Base-by-base conservation (phyloP, 768 basidiomycete species). In the Wakefieldia striispora region DNA sequence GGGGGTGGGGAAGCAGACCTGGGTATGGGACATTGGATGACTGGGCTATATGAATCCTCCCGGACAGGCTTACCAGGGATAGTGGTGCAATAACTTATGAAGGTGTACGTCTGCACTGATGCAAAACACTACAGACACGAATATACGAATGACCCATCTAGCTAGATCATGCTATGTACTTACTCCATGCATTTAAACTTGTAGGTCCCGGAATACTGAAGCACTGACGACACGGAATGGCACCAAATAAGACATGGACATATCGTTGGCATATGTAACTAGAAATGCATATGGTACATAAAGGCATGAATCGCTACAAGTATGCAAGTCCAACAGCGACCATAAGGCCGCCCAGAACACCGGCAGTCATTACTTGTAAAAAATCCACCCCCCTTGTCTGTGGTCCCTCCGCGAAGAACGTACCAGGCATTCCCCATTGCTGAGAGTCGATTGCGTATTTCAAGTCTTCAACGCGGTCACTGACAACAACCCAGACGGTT, bases 1-100 rank as follows among this genome's bases (percentile, higher is more conserved):
- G 80, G 57, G 72, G 67, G 35, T 81, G 77, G 78, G 72, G 74
- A 51, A 72, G 71, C 14, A 68, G 73, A 44, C 67, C 68, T 29
- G 71, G 70, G 36, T 63, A 60, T 21, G 73, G 72, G 20, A 66
- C 58, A 58, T 69, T 73, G 52, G 83, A 82, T 54, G 84, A 84
- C 29, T 84, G 83, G 83, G 74, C 75, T 35, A 65, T 81, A 41
- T 81, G 61, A 50, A 27, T 23, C 17, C 36, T 46, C 17, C 36
- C 44, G 35, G 52, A 51, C 39, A 33, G 33, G 19, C 14, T 41
- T 27, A 11, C 39, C 26, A n/a, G 26, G 8, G 26, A 9, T 26
- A 3, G n/a, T 35, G 29, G 24, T 27, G 29, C 43, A 31, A 44
- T 60, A 52, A 61, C 9, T 54, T 57, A 46, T 58, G 16, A 19